Conservation (phyloP, 2,329 filamentous ascomycete genomes). For the Aspergillus ibericus region DNA sequence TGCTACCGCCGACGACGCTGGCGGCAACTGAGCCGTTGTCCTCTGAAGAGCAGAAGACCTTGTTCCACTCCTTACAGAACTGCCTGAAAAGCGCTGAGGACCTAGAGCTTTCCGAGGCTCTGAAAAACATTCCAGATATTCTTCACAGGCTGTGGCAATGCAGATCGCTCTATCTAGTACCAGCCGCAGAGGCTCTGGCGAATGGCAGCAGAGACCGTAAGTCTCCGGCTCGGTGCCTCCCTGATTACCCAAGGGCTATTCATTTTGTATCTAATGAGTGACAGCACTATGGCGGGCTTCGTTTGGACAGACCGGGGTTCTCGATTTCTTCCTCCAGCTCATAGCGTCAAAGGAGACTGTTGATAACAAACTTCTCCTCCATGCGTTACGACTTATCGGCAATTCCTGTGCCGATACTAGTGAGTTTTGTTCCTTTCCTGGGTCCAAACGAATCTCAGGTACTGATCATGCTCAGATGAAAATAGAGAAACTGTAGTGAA, state of each 20-base stretch:
- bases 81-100: conserved; percentile 31
- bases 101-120: conserved; percentile 24
- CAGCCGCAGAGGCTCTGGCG: conserved; percentile 41
- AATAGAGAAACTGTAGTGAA: conserved; percentile 43
- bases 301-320: conserved; percentile 41
- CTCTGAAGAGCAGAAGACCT: conserved; percentile 32
- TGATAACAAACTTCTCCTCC: conserved; percentile 36
- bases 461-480: conserved; percentile 36
- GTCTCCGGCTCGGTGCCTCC: conserved; percentile 15
- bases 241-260: neutral
- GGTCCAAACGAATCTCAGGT: neutral
- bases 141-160: conserved; percentile 40
- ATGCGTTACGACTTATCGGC: conserved; percentile 44
- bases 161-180: conserved; percentile 35
- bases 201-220: conserved; percentile 46
- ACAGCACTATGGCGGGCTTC: conserved; percentile 41
- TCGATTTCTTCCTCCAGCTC: conserved; percentile 44
- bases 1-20: conserved; percentile 22
- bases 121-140: conserved; percentile 30
- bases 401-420: conserved; percentile 49
- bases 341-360: conserved; percentile 33
- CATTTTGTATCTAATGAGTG: neutral
- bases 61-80: conserved; percentile 36
- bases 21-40: conserved; percentile 20
- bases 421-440: conserved; percentile 16